phyloP scores from a whole-genome alignment of 2,329 filamentous ascomycete species.

The Trichoderma endophyticum region DNA sequence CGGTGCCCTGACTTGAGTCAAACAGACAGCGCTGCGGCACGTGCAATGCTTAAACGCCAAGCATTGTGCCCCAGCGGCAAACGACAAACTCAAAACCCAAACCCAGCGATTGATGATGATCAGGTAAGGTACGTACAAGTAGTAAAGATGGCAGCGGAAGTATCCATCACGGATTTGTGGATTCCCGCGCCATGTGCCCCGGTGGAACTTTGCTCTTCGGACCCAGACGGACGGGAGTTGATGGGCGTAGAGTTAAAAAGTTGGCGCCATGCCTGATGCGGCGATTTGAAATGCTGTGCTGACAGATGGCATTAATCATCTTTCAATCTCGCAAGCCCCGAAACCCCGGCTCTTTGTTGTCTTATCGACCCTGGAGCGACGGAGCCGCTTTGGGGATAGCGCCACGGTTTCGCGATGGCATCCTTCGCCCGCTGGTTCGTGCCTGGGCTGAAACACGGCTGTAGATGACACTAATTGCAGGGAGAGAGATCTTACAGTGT shows the following conservation, averaged over 20 bases:
- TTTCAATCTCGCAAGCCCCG: not conserved
- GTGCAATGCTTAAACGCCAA: not conserved
- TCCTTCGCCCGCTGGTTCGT: not conserved
- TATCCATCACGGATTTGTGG: not conserved
- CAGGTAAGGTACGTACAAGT: not conserved
- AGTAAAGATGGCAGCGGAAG: not conserved
- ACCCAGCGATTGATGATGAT: not conserved
- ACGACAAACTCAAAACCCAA: not conserved
- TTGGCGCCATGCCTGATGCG: not conserved
- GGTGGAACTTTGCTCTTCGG: not conserved
- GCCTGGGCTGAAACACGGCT: not conserved
- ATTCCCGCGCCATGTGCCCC: slow-evolving; percentile 1
- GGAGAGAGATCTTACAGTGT: not conserved
- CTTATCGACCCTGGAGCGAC: not conserved
- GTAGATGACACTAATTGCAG: not conserved
- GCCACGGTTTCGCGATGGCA: not conserved
- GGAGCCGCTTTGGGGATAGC: not conserved
- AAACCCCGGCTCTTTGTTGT: not conserved
- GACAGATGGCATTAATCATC: not conserved
- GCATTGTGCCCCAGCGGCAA: not conserved
- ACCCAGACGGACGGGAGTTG: not conserved
- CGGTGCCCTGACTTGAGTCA: not conserved
- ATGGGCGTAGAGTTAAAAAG: not conserved
- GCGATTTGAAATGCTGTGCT: slow-evolving; percentile 9
- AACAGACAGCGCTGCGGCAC: not conserved